Percentiles rank a stretch among this genome's conserved stretches.
Conservation (phyloP, 192 early-diverging fungal species). For the Phlyctochytrium planicorne region DNA sequence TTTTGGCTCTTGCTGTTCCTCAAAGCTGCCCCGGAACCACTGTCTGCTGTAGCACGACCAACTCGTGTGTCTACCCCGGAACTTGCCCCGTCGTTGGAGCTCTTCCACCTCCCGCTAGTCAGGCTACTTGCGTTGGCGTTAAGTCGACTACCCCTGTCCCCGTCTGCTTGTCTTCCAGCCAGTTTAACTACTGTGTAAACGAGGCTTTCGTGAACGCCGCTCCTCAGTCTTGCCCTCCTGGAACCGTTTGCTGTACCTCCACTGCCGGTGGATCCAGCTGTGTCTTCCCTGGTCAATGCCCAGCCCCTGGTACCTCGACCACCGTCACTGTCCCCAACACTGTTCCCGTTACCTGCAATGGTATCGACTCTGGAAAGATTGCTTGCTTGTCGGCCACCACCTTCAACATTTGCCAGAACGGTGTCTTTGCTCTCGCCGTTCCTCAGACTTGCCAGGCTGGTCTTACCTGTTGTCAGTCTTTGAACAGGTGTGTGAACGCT, state of each 20-base stretch:
- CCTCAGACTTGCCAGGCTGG: conserved; percentile 1
- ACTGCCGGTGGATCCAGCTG: background rate
- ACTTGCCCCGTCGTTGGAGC: background rate
- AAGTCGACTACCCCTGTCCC: background rate
- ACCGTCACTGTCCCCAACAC: background rate
- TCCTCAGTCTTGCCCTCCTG: conserved; percentile 17
- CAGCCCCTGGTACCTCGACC: conserved; percentile 1
- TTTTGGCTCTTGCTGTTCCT: conserved; percentile 1
- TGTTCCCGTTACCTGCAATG: background rate
- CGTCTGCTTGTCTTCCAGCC: background rate
- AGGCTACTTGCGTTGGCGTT: background rate
- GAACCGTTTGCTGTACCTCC: conserved; percentile 17
- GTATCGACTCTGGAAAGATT: background rate
- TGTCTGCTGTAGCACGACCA: background rate
- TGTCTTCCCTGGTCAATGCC: conserved; percentile 5
- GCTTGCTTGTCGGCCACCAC: conserved; percentile 8
- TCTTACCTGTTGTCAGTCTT: conserved; percentile 18
- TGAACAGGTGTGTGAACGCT: conserved; percentile 7
- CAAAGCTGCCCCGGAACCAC: background rate
- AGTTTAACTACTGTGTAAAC: background rate
- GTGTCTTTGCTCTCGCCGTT: background rate
- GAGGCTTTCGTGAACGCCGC: background rate
- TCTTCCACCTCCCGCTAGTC: background rate
- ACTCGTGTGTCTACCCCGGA: conserved; percentile 2
- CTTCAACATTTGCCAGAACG: conserved; percentile 14